These are phyloP conservation scores for Citrus glauca DNA, from an alignment of 345 rosid species.

Conservation along the genomic window DNA sequence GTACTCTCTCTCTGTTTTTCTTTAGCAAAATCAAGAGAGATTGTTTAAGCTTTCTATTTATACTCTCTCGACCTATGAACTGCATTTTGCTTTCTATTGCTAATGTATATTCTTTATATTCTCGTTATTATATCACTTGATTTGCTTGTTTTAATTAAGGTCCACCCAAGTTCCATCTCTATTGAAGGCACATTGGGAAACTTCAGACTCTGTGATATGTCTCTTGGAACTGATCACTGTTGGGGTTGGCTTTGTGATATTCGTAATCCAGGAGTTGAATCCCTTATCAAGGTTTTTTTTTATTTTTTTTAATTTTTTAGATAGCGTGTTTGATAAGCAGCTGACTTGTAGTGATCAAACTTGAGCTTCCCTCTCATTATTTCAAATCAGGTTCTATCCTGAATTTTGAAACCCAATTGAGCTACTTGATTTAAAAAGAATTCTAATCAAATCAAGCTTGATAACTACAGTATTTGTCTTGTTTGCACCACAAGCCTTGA, in stretches of 20 bases:
- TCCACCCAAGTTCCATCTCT: slow-evolving; percentile 87
- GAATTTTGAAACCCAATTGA: neutral
- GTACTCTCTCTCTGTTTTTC: neutral
- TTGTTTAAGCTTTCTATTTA: neutral
- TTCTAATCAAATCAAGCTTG: neutral
- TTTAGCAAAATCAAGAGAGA: neutral
- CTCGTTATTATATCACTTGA: slow-evolving; percentile 18
- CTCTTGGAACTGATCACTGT: slow-evolving; percentile 65
- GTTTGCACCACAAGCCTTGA: neutral
- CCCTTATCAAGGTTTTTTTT: slow-evolving; percentile 76
- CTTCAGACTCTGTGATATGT: slow-evolving; percentile 90
- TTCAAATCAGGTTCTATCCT: neutral
- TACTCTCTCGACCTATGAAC: slow-evolving; percentile 2
- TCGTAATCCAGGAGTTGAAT: slow-evolving; percentile 92
- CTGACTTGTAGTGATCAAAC: neutral
- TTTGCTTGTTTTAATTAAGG: slow-evolving; percentile 42
- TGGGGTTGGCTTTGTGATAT: slow-evolving; percentile 99
- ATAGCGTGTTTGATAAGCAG: slow-evolving; percentile 4
- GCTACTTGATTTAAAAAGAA: neutral
- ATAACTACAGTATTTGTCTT: neutral
- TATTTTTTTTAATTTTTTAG: neutral
- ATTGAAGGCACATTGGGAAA: slow-evolving; percentile 93
- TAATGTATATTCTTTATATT: slow-evolving; percentile 3
- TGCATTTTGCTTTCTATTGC: slow-evolving; percentile 1
- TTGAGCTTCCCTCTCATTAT: neutral